phyloP scores from a whole-genome alignment of 2,329 filamentous ascomycete genomes.

The Seiridium unicorne region DNA sequence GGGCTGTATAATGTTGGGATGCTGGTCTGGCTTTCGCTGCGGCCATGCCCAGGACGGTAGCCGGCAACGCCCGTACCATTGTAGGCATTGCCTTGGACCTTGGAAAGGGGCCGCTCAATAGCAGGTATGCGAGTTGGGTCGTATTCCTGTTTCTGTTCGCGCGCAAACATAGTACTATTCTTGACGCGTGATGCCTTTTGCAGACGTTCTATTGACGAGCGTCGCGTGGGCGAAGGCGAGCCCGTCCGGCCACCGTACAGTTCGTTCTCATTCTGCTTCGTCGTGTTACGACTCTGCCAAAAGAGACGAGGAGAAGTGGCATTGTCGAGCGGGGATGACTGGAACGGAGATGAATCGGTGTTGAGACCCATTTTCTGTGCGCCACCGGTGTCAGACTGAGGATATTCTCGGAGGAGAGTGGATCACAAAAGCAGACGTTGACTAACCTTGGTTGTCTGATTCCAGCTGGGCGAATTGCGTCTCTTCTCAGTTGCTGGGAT shows the following conservation, averaged over 20 bases:
- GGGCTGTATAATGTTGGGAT: constrained; percentile 55
- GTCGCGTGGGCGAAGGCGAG: constrained; percentile 71
- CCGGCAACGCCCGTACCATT: constrained; percentile 55
- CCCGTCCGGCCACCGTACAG: constrained; percentile 54
- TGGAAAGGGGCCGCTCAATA: constrained; percentile 79
- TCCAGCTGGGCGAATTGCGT: constrained; percentile 91
- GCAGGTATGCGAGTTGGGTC: constrained; percentile 76
- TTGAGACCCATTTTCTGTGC: constrained; percentile 65
- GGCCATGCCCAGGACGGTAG: constrained; percentile 48
- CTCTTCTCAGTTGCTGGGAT: constrained; percentile 82
- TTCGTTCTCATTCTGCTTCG: constrained; percentile 69
- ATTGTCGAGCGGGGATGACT: constrained; percentile 72
- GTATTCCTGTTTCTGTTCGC: constrained; percentile 90
- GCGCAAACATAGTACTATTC: constrained; percentile 95
- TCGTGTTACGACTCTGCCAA: constrained; percentile 79
- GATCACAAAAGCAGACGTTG: constrained; percentile 15
- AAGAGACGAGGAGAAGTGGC: constrained; percentile 79
- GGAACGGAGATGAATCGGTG: constrained; percentile 79
- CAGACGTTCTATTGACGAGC: constrained; percentile 91
- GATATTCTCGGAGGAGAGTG: constrained; percentile 10
- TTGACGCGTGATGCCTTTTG: constrained; percentile 94
- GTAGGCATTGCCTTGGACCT: constrained; percentile 71
- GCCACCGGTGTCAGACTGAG: constrained; percentile 25
- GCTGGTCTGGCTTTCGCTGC: constrained; percentile 58
- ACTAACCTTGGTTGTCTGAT: constrained; percentile 69